Evolutionary conservation across 495 filamentous ascomycete genomes (phyloP), one percentile per base, ranked within the genome.

Genomic region (Podospora pseudopauciseta): DNA sequence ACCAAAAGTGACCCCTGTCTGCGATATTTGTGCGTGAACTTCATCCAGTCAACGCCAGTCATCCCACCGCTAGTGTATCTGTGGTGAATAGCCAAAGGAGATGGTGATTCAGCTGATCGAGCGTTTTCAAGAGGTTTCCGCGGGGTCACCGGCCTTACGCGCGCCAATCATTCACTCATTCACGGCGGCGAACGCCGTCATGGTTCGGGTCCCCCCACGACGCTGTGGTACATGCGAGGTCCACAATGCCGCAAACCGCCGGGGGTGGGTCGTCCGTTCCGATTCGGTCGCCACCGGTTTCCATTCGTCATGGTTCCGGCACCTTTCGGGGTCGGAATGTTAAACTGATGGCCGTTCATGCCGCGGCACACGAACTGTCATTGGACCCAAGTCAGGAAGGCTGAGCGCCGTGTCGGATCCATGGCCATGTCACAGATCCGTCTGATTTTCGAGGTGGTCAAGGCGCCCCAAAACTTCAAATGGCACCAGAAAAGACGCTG

Each of bases 11-110:
- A 58, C 18, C 39, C 39, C 2, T 49, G 39, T 58, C 64, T 73
- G 73, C 71, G 71, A 72, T 55, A 66, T 72, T 75, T 75, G 70
- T 72, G 73, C 73, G 70, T 73, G 65, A 70, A 69, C 23, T 59
- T 66, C 30, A 27, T 26, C 73, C 73, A 74, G 71, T 67, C 63
- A 49, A 60, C 49, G 19, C 73, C 73, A 74, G 71, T 67, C 63
- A 49, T 63, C 49, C 7, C 34, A 59, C 26, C 15, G 26, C 18
- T 66, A 23, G 15, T 58, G 23, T 2, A 1, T 54, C 34, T 60
- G 26, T 7, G 15, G 30, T 32, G 30, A 7, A 4, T 23, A 32
- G 30, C 30, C 30, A 32, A 5, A 7, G 7, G 30, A 32, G 30
- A 5, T 32, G 30, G 3, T 61, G 26, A 56, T 68, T 32, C 53